Percentiles rank a stretch among this genome's conserved stretches.
Conservation (phyloP, 768 basidiomycete genomes). For the Gelatoporia subvermispora region DNA sequence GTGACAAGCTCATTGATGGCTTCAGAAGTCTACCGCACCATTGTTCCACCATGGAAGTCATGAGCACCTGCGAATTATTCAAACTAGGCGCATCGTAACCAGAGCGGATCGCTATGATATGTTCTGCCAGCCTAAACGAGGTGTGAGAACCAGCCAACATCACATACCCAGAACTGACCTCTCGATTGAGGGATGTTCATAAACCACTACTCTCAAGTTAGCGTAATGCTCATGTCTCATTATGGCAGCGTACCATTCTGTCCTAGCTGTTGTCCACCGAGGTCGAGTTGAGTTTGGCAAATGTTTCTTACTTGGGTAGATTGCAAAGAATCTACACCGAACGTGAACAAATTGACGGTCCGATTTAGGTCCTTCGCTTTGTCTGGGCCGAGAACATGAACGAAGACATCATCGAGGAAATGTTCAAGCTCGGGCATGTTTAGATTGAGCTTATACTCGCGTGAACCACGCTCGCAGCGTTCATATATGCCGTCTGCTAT, state of each 20-base stretch:
- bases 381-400: conserved; percentile 29
- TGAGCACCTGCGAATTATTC: no score
- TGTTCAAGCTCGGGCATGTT: conserved; percentile 26
- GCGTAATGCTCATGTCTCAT: background rate
- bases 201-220: conserved; percentile 31
- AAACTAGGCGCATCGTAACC: no score
- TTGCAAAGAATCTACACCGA: conserved; percentile 52
- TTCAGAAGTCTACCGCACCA: background rate
- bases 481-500: conserved; percentile 28
- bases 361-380: conserved; percentile 25
- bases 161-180: conserved; percentile 22
- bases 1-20: no score
- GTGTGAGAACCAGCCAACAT: conserved; percentile 1
- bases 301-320: conserved; percentile 47
- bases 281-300: conserved; percentile 35
- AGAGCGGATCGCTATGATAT: conserved; percentile 11
- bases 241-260: conserved; percentile 26
- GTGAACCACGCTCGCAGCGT: conserved; percentile 38
- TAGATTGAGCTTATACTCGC: conserved; percentile 24
- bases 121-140: conserved; percentile 32
- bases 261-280: conserved; percentile 26
- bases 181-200: conserved; percentile 42
- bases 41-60: no score
- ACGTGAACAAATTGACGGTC: conserved; percentile 37
- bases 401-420: conserved; percentile 32